Percentiles rank a stretch among this genome's conserved stretches.
Conservation (phyloP, 1,284 basidiomycete genomes). For the Ceratobasidium sp. region DNA sequence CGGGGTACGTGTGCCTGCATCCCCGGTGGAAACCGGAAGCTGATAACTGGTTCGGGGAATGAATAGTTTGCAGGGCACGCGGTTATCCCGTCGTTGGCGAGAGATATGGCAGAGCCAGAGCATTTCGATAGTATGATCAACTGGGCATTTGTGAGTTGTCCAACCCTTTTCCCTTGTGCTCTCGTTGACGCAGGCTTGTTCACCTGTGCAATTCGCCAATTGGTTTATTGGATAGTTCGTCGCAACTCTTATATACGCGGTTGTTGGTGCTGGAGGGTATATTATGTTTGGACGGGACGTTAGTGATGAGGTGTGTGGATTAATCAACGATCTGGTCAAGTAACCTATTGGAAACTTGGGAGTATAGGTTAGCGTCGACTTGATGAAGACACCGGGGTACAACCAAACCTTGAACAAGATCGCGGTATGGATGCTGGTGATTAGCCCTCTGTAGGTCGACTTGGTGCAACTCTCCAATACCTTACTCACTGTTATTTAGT, state of each 20-base stretch:
- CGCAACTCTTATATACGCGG: conserved; percentile 81
- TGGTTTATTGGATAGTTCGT: conserved; percentile 64
- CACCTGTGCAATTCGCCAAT: no score
- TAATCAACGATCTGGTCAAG: neutral
- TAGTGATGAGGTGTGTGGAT: conserved; percentile 79
- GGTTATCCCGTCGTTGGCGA: conserved; percentile 89
- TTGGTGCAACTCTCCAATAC: conserved; percentile 45
- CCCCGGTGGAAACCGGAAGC: neutral
- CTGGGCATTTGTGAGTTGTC: conserved; percentile 77
- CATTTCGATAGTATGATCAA: conserved; percentile 88
- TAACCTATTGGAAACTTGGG: neutral
- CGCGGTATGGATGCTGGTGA: conserved; percentile 90
- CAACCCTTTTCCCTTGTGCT: neutral
- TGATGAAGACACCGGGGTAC: conserved; percentile 82
- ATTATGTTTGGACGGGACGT: conserved; percentile 90
- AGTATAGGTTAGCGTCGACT: conserved; percentile 83
- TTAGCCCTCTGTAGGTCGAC: conserved; percentile 77
- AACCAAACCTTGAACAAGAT: conserved; percentile 79
- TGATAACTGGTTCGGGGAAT: neutral
- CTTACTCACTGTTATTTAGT: conserved; percentile 56
- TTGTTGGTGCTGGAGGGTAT: conserved; percentile 89
- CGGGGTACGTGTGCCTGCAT: conserved; percentile 68
- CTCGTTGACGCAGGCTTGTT: no score
- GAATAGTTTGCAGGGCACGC: conserved; percentile 90
- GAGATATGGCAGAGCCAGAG: conserved; percentile 89